Evolutionary conservation across 2,329 filamentous ascomycete genomes (phyloP), one percentile per base, ranked within the genome.

Genomic region (Pestalotiopsis fici): DNA sequence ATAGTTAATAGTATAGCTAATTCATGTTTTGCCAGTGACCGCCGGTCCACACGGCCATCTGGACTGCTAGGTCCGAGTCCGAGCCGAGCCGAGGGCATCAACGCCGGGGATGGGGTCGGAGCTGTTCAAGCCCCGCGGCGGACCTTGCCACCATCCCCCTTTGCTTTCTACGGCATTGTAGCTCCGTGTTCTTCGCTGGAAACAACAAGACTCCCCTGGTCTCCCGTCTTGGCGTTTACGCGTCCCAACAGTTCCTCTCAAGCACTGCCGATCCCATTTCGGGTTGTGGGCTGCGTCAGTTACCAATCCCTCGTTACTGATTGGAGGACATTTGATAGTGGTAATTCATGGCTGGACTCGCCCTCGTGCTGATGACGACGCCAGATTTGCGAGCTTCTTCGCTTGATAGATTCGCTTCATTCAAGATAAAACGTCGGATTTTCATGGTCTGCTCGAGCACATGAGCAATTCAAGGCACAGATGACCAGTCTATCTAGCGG

Each of bases 141-240:
- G 43, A 50, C 43, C 43, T 23, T 21, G 18, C 43, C 43, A 18
- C 43, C 21, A 3, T 50, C 15, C 15, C 43, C 43, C 21, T 18
- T 15, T 3, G n/a, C 18, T 50, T 50, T 50, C 43, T 50, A 18
- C 43, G 43, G 43, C 43, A 15, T 21, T 21, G 18, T 50, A 7
- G 43, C 43, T 50, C 43, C 43, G 43, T 23, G 43, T 21, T 50
- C 18, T n/a, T 50, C 21, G 43, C n/a, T 50, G 43, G n/a, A 50
- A n/a, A 50, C 15, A 50, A 50, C 43, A 50, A 21, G n/a, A 50
- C n/a, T 50, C 31, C 21, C 43, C 43, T 50, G 43, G 43, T 50
- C n/a, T 50, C 3, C 18, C 18, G 43, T 60, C 57, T 60, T 60
- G 57, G 57, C 57, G 57, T 60, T 60, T n/a, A 60, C 57, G 57